Conservation (phyloP, 2,329 filamentous ascomycete species). For the Cucurbitaria berberidis region DNA sequence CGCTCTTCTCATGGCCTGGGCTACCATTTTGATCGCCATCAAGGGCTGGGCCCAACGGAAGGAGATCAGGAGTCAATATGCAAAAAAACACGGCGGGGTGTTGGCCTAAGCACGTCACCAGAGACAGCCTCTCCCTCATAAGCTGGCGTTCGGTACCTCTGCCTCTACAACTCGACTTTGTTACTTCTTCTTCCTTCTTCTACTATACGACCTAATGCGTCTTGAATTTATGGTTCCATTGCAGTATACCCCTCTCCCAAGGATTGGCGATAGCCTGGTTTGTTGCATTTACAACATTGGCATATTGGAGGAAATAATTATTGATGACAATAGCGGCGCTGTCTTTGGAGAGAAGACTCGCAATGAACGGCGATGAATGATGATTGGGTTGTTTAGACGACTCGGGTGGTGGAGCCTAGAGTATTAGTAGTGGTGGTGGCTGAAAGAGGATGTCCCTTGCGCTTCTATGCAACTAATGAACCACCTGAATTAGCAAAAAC, state of each 20-base stretch:
- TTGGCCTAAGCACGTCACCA: slow-evolving; percentile 25
- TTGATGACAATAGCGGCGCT: slow-evolving; percentile 1
- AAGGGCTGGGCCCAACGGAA: slow-evolving; percentile 78
- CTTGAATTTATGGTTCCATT: slow-evolving; percentile 35
- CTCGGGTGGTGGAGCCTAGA: not conserved
- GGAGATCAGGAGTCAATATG: slow-evolving; percentile 37
- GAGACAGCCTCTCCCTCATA: not conserved
- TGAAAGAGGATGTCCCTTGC: not conserved
- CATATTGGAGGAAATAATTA: not conserved
- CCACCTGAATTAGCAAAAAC: not conserved
- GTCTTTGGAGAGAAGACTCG: not conserved
- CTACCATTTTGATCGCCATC: slow-evolving; percentile 75
- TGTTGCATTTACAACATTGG: slow-evolving; percentile 28
- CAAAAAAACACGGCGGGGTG: slow-evolving; percentile 34
- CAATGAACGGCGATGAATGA: not conserved
- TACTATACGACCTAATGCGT: slow-evolving; percentile 22
- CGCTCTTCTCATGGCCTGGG: slow-evolving; percentile 84
- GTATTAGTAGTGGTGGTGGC: not conserved
- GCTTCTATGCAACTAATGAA: not conserved
- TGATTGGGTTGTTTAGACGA: not conserved
- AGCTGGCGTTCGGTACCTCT: not conserved
- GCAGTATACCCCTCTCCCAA: slow-evolving; percentile 41
- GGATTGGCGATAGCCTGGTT: slow-evolving; percentile 28
- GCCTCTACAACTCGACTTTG: not conserved
- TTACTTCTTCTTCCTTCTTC: slow-evolving; percentile 15